Percentiles rank a stretch among this genome's conserved stretches.
Evolutionary conservation across 192 early-diverging fungal genomes (phyloP).

Genomic region (Obelidium mucronatum): DNA sequence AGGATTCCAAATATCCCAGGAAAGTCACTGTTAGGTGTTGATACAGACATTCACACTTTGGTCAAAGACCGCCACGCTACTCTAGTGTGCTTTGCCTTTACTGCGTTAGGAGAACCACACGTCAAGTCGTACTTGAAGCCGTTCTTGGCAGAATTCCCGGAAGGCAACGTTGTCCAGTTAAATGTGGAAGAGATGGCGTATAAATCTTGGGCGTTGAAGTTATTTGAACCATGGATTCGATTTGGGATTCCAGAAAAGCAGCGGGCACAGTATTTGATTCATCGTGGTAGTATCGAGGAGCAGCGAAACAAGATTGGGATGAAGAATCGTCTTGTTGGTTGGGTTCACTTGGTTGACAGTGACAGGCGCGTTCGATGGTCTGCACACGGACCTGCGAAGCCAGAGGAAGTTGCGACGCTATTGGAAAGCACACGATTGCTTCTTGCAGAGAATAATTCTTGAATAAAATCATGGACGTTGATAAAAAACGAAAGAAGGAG

Average conservation of each 20-base stretch:
- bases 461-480: neutral
- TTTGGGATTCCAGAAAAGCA: slow-evolving; percentile 39
- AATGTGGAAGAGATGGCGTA: slow-evolving; percentile 53
- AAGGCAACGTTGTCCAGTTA: slow-evolving; percentile 44
- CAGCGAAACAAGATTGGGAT: slow-evolving; percentile 46
- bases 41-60: slow-evolving; percentile 38
- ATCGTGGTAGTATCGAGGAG: slow-evolving; percentile 41
- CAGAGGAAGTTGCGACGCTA: slow-evolving; percentile 48
- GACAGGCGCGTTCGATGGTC: slow-evolving; percentile 50
- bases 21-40: slow-evolving; percentile 39
- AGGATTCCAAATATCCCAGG: slow-evolving; percentile 41
- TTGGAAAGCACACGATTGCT: slow-evolving; percentile 25
- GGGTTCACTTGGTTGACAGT: slow-evolving; percentile 58
- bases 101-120: slow-evolving; percentile 53
- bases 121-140: slow-evolving; percentile 24
- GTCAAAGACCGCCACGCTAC: slow-evolving; percentile 33
- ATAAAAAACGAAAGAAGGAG: slow-evolving; percentile 19
- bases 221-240: slow-evolving; percentile 43
- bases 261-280: slow-evolving; percentile 47
- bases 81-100: slow-evolving; percentile 52
- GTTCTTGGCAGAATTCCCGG: slow-evolving; percentile 8
- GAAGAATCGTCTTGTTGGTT: slow-evolving; percentile 54
- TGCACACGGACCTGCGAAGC: slow-evolving; percentile 57
- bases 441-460: neutral
- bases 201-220: slow-evolving; percentile 43